phyloP scores from a whole-genome alignment of 352 stramenopile species.

The Globisporangium acanthophoron region DNA sequence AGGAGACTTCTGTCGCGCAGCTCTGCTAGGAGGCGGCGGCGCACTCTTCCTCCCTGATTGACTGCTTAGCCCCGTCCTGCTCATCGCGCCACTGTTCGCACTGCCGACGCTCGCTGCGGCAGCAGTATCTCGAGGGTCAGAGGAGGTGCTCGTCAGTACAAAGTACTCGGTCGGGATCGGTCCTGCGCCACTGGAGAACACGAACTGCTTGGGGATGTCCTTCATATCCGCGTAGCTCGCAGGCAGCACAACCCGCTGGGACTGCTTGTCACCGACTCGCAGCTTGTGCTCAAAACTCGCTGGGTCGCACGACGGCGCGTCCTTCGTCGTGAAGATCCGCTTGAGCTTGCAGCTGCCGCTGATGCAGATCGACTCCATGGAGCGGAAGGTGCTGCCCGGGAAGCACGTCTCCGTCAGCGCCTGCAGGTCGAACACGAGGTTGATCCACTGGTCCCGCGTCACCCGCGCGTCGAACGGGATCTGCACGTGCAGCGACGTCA shows the following conservation, averaged over 20 bases:
- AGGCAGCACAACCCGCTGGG: conserved; percentile 1
- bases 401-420: conserved; percentile 58
- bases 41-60: conserved; percentile 4
- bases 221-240: conserved; percentile 26
- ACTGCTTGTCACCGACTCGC: background rate
- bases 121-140: background rate
- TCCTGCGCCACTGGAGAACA: conserved; percentile 29
- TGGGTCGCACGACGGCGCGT: conserved; percentile 33
- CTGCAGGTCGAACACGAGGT: conserved; percentile 71
- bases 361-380: conserved; percentile 74
- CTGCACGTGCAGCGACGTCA: conserved; percentile 57
- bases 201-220: conserved; percentile 66
- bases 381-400: conserved; percentile 43
- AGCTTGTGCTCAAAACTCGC: background rate
- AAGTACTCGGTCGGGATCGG: conserved; percentile 62
- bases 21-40: background rate
- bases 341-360: conserved; percentile 71
- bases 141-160: conserved; percentile 1
- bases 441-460: conserved; percentile 69
- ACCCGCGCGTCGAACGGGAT: conserved; percentile 45
- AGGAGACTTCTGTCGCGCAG: background rate
- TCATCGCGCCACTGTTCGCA: background rate
- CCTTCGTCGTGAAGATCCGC: conserved; percentile 85
- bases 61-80: background rate
- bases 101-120: background rate